Evolutionary conservation across 2,329 filamentous ascomycete species (phyloP).

Genomic region (Trichoderma hamatum): DNA sequence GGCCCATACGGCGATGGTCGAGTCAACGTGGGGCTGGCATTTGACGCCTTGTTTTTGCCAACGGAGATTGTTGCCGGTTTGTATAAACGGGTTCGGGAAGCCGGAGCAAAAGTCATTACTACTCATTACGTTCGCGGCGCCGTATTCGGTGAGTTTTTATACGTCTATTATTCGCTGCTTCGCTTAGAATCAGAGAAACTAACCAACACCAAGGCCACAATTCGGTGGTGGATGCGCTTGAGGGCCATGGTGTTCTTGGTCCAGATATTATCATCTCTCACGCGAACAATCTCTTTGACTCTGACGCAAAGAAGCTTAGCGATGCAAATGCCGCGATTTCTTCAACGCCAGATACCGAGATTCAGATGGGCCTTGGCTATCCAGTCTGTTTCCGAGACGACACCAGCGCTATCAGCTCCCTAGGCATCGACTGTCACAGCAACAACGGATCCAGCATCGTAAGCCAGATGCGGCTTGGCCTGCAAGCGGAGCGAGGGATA

Average conservation of each 20-base stretch:
- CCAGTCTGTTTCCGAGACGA: slow-evolving; percentile 31
- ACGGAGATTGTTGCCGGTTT: slow-evolving; percentile 41
- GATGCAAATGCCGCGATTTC: slow-evolving; percentile 44
- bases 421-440: slow-evolving; percentile 33
- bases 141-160: background rate
- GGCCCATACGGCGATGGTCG: slow-evolving; percentile 28
- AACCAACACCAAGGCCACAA: background rate
- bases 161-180: background rate
- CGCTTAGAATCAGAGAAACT: background rate
- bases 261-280: slow-evolving; percentile 38
- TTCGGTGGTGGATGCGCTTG: slow-evolving; percentile 4
- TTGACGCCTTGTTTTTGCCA: slow-evolving; percentile 47
- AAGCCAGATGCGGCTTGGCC: slow-evolving; percentile 27
- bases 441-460: slow-evolving; percentile 30
- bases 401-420: slow-evolving; percentile 22
- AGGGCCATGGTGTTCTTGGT: slow-evolving; percentile 21
- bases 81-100: slow-evolving; percentile 42
- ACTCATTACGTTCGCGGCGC: slow-evolving; percentile 23
- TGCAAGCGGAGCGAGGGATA: slow-evolving; percentile 31
- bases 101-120: slow-evolving; percentile 47
- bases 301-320: slow-evolving; percentile 41
- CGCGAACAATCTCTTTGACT: slow-evolving; percentile 30
- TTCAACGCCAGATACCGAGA: slow-evolving; percentile 53
- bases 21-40: slow-evolving; percentile 48
- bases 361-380: slow-evolving; percentile 50